phyloP scores from a whole-genome alignment of 345 rosid genomes.

The Reutealis trisperma region DNA sequence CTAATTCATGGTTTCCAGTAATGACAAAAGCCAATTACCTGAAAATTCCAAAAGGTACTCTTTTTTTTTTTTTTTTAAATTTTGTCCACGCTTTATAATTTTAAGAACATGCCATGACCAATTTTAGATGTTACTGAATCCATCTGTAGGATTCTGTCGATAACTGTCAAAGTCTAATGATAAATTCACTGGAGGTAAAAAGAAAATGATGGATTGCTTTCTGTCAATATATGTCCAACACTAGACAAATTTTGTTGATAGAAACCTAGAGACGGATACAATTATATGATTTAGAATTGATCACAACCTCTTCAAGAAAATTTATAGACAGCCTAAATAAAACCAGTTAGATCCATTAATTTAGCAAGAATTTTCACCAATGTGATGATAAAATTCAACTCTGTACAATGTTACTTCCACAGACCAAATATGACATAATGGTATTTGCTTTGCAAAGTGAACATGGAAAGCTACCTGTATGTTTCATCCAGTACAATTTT shows the following conservation, averaged over 20 bases:
- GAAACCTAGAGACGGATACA: not conserved
- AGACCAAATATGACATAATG: not conserved
- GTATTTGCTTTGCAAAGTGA: not conserved
- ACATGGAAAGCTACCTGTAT: conserved; percentile 49
- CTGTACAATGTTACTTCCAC: not conserved
- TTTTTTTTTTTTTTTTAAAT: too few species aligned
- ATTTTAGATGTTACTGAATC: not conserved
- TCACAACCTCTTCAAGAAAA: not conserved
- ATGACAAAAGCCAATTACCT: too few species aligned
- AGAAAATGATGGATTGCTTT: not conserved
- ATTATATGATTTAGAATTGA: not conserved
- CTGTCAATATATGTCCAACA: not conserved
- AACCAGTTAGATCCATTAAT: conserved; percentile 9
- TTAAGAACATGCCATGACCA: not conserved
- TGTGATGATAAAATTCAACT: not conserved
- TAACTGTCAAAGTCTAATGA: not conserved
- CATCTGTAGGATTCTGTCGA: not conserved
- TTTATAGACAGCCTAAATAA: not conserved
- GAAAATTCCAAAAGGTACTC: not conserved
- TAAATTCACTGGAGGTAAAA: not conserved
- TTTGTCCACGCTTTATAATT: not conserved
- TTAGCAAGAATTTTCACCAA: not conserved
- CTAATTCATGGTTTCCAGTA: conserved; percentile 22
- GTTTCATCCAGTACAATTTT: conserved; percentile 49
- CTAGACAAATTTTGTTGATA: not conserved